A percentile compares a stretch with the other conserved stretches of the same genome.
Evolutionary conservation across 2,329 filamentous ascomycete genomes (phyloP).

Genomic region (Stromatinia cepivora): DNA sequence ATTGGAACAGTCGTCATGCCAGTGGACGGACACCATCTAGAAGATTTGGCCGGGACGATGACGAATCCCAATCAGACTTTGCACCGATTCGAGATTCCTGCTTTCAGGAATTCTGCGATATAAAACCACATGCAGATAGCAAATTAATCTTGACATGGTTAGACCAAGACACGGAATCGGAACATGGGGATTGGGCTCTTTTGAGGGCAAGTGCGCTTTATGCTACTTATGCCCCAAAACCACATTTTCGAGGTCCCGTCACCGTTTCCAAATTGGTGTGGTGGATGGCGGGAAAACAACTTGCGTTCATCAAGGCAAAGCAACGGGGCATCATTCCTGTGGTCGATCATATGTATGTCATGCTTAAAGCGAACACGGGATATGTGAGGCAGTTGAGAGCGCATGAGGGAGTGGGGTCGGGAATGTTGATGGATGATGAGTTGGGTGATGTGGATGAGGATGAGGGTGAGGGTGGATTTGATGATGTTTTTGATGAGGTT

Average conservation of each 20-base stretch:
- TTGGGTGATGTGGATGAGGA: not conserved
- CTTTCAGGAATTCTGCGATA: conserved; percentile 31
- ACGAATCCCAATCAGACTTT: conserved; percentile 20
- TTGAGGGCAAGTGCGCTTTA: conserved; percentile 48
- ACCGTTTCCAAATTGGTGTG: conserved; percentile 30
- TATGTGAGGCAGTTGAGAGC: conserved; percentile 16
- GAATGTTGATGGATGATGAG: not conserved
- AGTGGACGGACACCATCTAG: not conserved
- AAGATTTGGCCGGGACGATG: not conserved
- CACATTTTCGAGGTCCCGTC: not conserved
- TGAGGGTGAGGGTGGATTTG: not conserved
- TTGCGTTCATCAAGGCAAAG: conserved; percentile 35
- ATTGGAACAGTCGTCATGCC: not conserved
- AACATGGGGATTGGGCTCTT: conserved; percentile 45
- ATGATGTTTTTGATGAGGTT: not conserved
- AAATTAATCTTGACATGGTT: conserved; percentile 29
- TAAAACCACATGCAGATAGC: conserved; percentile 32
- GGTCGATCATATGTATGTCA: conserved; percentile 29
- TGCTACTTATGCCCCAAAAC: conserved; percentile 23
- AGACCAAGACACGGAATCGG: conserved; percentile 21
- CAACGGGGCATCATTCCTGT: conserved; percentile 12
- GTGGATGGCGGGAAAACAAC: conserved; percentile 39
- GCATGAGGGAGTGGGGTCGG: not conserved
- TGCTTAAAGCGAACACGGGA: conserved; percentile 29
- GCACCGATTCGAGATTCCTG: conserved; percentile 19